Conservation (phyloP, 805 yeast species). For the Lipomyces starkeyi region DNA sequence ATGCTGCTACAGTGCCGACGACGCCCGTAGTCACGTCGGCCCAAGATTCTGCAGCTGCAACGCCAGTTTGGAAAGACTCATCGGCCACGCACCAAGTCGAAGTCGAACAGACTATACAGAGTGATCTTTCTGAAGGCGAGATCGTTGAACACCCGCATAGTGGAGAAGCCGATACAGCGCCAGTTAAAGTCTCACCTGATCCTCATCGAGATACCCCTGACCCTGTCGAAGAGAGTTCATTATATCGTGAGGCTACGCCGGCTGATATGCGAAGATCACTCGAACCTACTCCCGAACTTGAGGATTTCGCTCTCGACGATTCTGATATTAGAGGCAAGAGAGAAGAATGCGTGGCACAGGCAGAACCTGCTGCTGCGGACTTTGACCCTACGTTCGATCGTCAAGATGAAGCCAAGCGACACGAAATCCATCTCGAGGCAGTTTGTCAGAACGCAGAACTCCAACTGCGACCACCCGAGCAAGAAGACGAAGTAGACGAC, state of each 20-base stretch:
- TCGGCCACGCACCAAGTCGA: not conserved
- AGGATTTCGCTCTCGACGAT: constrained; percentile 3
- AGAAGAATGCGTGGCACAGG: not conserved
- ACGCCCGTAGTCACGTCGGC: not conserved
- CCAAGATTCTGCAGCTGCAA: not conserved
- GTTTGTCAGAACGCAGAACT: not conserved
- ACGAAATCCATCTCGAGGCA: constrained; percentile 5
- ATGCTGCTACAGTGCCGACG: not conserved
- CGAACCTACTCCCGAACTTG: not conserved
- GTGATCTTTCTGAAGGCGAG: constrained; percentile 37
- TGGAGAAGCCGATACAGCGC: not conserved
- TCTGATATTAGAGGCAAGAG: not conserved
- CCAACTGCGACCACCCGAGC: not conserved
- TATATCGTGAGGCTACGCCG: constrained; percentile 13
- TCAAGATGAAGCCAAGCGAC: constrained; percentile 17
- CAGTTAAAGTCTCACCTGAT: not conserved
- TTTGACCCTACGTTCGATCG: constrained; percentile 17
- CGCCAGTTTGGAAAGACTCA: not conserved
- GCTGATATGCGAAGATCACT: not conserved
- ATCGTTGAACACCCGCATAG: constrained; percentile 27
- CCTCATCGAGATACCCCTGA: not conserved
- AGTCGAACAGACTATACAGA: constrained; percentile 9
- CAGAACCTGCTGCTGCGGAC: constrained; percentile 15
- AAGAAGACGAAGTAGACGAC: constrained; percentile 40
- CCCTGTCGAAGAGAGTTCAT: not conserved